These are phyloP conservation scores for Backusella parvicylindrica DNA, from an alignment of 192 early-diverging fungal genomes.

Conservation along the genomic window DNA sequence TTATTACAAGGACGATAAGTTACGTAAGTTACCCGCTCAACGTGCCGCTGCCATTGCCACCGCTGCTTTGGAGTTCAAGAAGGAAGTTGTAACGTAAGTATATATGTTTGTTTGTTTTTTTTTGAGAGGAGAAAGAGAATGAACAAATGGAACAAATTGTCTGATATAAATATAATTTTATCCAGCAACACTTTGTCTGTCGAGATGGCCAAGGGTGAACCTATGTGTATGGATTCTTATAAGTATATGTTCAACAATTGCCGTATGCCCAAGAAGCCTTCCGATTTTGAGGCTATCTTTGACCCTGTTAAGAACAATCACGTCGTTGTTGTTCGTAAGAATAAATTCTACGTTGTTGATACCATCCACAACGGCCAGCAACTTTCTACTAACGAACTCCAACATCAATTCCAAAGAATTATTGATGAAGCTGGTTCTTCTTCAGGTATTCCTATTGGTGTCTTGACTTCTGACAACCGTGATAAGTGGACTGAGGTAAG, in stretches of 20 bases:
- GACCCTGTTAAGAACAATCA: slow-evolving; percentile 78
- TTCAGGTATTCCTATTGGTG: slow-evolving; percentile 76
- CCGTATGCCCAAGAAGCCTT: slow-evolving; percentile 84
- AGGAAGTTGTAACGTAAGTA: slow-evolving; percentile 58
- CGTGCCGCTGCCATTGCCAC: slow-evolving; percentile 88
- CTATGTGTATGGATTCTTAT: slow-evolving; percentile 90
- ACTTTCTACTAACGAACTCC: slow-evolving; percentile 82
- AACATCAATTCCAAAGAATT: slow-evolving; percentile 71
- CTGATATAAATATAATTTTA: not conserved
- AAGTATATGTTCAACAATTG: slow-evolving; percentile 97
- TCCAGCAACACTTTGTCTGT: slow-evolving; percentile 63
- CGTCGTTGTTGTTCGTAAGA: slow-evolving; percentile 85
- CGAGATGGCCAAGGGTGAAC: slow-evolving; percentile 74
- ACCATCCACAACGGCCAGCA: slow-evolving; percentile 72
- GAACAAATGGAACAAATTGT: not conserved
- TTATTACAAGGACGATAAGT: slow-evolving; percentile 85
- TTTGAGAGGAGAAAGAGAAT: too few species aligned
- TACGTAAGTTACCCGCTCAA: slow-evolving; percentile 68
- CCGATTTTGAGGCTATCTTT: slow-evolving; percentile 72
- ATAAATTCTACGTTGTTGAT: slow-evolving; percentile 84
- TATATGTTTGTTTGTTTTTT: not conserved
- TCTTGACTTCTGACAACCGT: slow-evolving; percentile 88
- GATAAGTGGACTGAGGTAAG: slow-evolving; percentile 86
- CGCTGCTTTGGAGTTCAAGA: slow-evolving; percentile 86
- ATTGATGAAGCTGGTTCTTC: slow-evolving; percentile 61